Conservation (phyloP, 345 rosid genomes). For the Acer yangbiense region DNA sequence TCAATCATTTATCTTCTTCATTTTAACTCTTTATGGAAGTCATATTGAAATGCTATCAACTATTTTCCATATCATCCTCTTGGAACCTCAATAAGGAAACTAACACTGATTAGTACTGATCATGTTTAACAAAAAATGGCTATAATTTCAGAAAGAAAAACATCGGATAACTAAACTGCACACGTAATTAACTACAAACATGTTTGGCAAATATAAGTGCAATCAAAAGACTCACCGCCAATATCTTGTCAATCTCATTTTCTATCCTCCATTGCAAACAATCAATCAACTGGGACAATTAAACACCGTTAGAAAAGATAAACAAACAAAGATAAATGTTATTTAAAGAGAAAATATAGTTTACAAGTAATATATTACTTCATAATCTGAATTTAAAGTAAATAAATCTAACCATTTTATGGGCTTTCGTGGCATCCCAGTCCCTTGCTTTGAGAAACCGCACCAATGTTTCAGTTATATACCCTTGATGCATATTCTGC, state of each 20-base stretch:
- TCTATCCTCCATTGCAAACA: slow-evolving; percentile 83
- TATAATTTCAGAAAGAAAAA: not conserved
- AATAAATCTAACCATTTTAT: slow-evolving; percentile 71
- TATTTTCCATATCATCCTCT: not conserved
- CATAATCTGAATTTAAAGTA: not conserved
- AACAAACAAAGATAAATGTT: not conserved
- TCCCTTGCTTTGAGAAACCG: slow-evolving; percentile 97
- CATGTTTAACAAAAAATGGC: not conserved
- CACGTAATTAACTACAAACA: not conserved
- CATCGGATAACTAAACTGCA: not conserved
- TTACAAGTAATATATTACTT: not conserved
- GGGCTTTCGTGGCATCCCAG: slow-evolving; percentile 81
- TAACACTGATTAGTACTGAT: not conserved
- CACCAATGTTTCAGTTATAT: slow-evolving; percentile 58
- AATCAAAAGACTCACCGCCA: slow-evolving; percentile 51
- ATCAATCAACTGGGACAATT: slow-evolving; percentile 69
- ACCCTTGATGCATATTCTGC: slow-evolving; percentile 93
- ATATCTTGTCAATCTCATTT: slow-evolving; percentile 75
- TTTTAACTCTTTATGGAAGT: no score
- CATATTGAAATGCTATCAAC: no score
- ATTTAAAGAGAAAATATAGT: slow-evolving; percentile 2
- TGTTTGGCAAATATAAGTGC: not conserved
- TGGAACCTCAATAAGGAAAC: not conserved
- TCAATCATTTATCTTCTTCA: no score
- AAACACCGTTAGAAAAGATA: slow-evolving; percentile 23